These are phyloP conservation scores for Pythium chondricola DNA, from an alignment of 352 stramenopile species.

Conservation along the genomic window DNA sequence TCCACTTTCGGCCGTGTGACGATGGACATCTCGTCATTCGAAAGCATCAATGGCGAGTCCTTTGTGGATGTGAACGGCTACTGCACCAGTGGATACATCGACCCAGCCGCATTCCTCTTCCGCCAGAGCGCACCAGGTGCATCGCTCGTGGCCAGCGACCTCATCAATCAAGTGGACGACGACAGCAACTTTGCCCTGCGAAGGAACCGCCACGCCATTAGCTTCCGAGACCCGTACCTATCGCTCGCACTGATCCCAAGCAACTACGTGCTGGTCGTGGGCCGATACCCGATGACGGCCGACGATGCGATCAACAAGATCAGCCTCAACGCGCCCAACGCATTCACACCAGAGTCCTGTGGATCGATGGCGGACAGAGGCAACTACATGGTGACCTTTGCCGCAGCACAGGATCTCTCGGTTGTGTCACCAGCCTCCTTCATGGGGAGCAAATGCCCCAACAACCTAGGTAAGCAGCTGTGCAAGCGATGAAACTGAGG, in stretches of 20 bases:
- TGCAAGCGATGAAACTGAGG: conserved; percentile 2
- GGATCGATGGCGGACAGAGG: conserved; percentile 26
- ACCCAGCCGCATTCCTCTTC: conserved; percentile 58
- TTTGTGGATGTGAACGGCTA: conserved; percentile 62
- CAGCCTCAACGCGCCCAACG: conserved; percentile 22
- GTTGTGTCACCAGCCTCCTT: conserved; percentile 40
- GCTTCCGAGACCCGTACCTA: conserved; percentile 68
- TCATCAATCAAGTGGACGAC: conserved; percentile 51
- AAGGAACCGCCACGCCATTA: conserved; percentile 44
- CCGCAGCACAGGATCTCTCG: conserved; percentile 24
- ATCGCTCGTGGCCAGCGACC: conserved; percentile 28
- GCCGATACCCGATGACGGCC: conserved; percentile 57
- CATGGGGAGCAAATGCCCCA: conserved; percentile 28
- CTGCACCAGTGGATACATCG: conserved; percentile 60
- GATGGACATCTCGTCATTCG: conserved; percentile 58
- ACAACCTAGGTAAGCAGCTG: conserved; percentile 9
- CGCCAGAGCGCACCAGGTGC: conserved; percentile 16
- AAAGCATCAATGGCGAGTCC: conserved; percentile 21
- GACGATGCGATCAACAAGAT: conserved; percentile 39
- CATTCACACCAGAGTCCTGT: conserved; percentile 51
- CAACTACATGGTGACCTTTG: conserved; percentile 53
- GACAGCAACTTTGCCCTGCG: conserved; percentile 54
- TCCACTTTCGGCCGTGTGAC: conserved; percentile 40
- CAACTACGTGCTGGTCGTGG: conserved; percentile 55
- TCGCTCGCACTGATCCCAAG: conserved; percentile 42